A percentile compares a stretch with the other conserved stretches of the same genome.
Evolutionary conservation across 2,329 filamentous ascomycete genomes (phyloP).

Genomic region (Trichoderma endophyticum): DNA sequence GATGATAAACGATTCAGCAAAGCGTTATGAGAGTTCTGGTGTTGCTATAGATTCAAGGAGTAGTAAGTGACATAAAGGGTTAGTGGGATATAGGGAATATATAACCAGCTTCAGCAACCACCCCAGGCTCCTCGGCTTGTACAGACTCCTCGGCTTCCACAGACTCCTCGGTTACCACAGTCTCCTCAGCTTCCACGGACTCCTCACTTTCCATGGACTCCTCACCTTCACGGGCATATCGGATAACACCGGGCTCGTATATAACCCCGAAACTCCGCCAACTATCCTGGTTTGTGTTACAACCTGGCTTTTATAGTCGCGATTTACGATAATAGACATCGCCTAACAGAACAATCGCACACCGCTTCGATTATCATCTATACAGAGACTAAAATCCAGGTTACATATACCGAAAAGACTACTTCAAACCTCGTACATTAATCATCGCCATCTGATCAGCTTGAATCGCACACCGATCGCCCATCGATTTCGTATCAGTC

Average conservation of each 20-base stretch:
- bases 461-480: neutral
- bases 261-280: neutral
- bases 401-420: neutral
- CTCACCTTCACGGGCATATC: neutral
- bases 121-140: neutral
- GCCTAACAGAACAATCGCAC: neutral
- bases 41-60: neutral
- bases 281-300: neutral
- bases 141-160: neutral
- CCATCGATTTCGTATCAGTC: neutral
- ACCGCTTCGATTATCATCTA: neutral
- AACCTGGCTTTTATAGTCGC: neutral
- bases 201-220: too few relatives aligned
- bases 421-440: neutral
- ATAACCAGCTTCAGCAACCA: neutral
- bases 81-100: neutral
- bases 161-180: neutral
- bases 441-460: neutral
- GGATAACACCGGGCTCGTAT: neutral
- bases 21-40: neutral
- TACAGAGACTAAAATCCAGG: neutral
- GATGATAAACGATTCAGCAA: neutral
- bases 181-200: too few relatives aligned
- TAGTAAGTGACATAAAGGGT: neutral
- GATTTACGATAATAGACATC: neutral